phyloP scores from a whole-genome alignment of 2,329 filamentous ascomycete genomes.

The Delphinella strobiligena region DNA sequence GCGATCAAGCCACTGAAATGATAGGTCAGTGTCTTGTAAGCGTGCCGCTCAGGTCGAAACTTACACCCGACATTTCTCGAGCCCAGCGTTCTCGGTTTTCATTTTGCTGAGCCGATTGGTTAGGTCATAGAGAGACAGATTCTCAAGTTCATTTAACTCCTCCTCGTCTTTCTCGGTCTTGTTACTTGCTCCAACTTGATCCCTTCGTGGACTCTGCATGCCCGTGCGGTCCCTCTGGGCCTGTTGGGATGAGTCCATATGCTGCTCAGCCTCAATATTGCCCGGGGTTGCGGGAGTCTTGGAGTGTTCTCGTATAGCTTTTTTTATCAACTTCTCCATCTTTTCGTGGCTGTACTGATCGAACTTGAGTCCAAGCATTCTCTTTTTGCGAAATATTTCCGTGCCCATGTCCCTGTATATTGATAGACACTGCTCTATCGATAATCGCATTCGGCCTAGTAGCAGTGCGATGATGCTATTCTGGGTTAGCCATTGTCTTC shows the following conservation, averaged over 20 bases:
- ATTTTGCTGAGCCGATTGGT: too few species aligned
- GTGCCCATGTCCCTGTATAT: constrained; percentile 7
- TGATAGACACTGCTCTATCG: constrained; percentile 10
- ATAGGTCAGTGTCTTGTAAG: neutral
- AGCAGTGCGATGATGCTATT: constrained; percentile 13
- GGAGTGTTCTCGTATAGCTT: neutral
- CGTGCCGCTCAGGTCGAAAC: neutral
- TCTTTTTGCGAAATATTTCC: constrained; percentile 6
- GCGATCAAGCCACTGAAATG: neutral
- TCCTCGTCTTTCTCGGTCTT: too few species aligned
- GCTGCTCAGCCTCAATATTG: too few species aligned
- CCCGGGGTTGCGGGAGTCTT: too few species aligned
- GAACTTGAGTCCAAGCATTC: neutral
- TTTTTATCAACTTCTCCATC: neutral
- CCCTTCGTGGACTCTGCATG: too few species aligned
- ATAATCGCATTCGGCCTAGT: constrained; percentile 12
- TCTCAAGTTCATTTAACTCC: too few species aligned
- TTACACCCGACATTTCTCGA: constrained; percentile 2
- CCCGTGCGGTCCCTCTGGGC: too few species aligned
- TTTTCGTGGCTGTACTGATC: neutral
- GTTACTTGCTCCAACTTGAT: too few species aligned
- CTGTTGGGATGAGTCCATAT: too few species aligned
- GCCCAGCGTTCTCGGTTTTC: too few species aligned
- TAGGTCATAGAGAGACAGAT: too few species aligned
- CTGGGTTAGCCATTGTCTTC: neutral